Evolutionary conservation across 306 rosid genomes (phyloP), one percentile per base, ranked within the genome.

Genomic region (Dicorynia guianensis): DNA sequence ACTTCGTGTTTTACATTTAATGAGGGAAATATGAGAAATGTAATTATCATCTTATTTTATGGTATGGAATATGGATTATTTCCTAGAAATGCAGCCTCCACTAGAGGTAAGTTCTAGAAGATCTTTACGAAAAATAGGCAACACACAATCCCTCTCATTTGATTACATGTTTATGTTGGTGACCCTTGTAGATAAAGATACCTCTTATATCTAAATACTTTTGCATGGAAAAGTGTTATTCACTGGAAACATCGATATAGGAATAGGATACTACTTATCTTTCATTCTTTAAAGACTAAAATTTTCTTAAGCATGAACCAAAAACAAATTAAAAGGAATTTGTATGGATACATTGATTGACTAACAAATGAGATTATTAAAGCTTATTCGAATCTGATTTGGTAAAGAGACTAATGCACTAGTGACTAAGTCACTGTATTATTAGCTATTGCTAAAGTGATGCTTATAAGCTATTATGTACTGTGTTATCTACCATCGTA

Each of bases 361-460:
- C n/a, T 58, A 39, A 34, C 49, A 77, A 58, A 25, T 15, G 48
- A 59, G 35, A 58, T 47, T 39, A 19, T 17, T 67, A 69, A 18
- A 60, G 63, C 69, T 68, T 19, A 36, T 67, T 67, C 61, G n/a
- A 4, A 62, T 53, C 18, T 44, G 19, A 75, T 39, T 14, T 55
- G 47, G 13, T 67, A 39, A 50, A 33, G 36, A 43, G 44, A 42
- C 64, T 59, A 20, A 42, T n/a, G 42, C 42, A 58, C 53, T 25
- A n/a, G n/a, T n/a, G 64, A 75, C 46, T 53, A 33, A 43, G 68
- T 8, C 69, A 14, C 20, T 63, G 47, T 30, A 7, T 20, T 30
- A 74, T 74, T 56, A 33, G 62, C 71, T 35, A 70, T 54, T 69
- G 48, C 15, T 8, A 42, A 80, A 58, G 46, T 73, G 62, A 71